Conservation (phyloP, 225 moss, liverwort and hornwort genomes). For the Ulota crispa region DNA sequence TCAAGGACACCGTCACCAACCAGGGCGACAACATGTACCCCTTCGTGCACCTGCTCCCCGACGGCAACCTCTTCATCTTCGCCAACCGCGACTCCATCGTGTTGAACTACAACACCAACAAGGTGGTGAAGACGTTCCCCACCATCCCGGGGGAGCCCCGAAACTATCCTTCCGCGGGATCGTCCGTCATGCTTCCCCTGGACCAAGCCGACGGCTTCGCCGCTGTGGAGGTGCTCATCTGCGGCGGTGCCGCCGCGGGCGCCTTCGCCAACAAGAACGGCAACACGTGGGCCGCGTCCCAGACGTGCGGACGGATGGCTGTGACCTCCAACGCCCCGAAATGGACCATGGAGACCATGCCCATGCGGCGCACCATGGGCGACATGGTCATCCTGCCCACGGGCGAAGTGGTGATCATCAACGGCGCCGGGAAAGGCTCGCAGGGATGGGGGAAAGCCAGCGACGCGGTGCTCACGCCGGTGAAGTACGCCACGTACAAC, state of each 20-base stretch:
- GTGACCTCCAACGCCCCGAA: conserved; percentile 38
- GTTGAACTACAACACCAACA: conserved; percentile 26
- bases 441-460: conserved; percentile 66
- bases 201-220: conserved; percentile 23
- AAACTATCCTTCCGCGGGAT: conserved; percentile 45
- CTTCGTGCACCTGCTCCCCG: conserved; percentile 31
- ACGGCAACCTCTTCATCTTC: conserved; percentile 43
- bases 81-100: conserved; percentile 41
- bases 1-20: not conserved
- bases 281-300: conserved; percentile 39
- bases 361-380: conserved; percentile 69
- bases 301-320: conserved; percentile 66
- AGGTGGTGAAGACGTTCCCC: conserved; percentile 33
- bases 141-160: conserved; percentile 45
- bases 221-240: conserved; percentile 34
- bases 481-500: conserved; percentile 36
- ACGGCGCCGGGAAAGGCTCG: conserved; percentile 60
- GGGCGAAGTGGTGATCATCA: conserved; percentile 66
- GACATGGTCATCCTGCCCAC: conserved; percentile 80
- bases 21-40: conserved; percentile 42
- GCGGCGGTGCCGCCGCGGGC: conserved; percentile 30
- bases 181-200: conserved; percentile 40
- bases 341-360: conserved; percentile 88
- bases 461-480: conserved; percentile 62
- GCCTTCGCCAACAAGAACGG: not conserved